A percentile compares a stretch with the other conserved stretches of the same genome.
Evolutionary conservation across 2,329 filamentous ascomycete species (phyloP).

Genomic region (Sporothrix mexicana): DNA sequence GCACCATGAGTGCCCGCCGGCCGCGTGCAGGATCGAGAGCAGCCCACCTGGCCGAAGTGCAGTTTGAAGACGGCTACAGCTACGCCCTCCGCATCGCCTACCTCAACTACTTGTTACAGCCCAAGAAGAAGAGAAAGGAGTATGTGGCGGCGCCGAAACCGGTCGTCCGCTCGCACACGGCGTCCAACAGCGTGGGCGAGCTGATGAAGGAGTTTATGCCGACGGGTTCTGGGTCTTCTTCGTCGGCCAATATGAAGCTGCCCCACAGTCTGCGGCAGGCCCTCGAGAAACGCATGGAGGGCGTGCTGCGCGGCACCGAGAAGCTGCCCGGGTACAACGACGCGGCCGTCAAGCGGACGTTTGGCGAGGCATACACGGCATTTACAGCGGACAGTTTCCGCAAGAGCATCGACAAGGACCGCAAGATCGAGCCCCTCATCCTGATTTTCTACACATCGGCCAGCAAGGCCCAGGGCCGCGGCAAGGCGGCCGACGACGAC

Average conservation of each 20-base stretch:
- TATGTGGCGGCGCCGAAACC: conserved; percentile 68
- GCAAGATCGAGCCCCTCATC: conserved; percentile 88
- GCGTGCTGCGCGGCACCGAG: conserved; percentile 81
- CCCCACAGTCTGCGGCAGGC: conserved; percentile 60
- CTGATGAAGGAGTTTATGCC: conserved; percentile 83
- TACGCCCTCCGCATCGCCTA: conserved; percentile 91
- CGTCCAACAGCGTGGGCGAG: conserved; percentile 75
- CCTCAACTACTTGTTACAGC: conserved; percentile 90
- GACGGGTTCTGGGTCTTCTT: conserved; percentile 46
- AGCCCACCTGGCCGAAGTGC: conserved; percentile 52
- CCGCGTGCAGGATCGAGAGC: conserved; percentile 54
- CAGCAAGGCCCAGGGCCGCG: conserved; percentile 81
- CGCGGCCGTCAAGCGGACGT: conserved; percentile 87
- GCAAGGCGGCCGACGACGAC: conserved; percentile 78
- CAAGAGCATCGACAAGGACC: conserved; percentile 91
- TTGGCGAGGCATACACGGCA: conserved; percentile 91
- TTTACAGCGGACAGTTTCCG: conserved; percentile 89
- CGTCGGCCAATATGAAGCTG: conserved; percentile 63
- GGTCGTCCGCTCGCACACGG: conserved; percentile 29
- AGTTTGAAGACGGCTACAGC: conserved; percentile 83
- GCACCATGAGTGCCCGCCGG: conserved; percentile 44
- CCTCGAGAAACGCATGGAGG: conserved; percentile 75
- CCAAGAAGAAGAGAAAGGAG: conserved; percentile 86
- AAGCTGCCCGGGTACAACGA: conserved; percentile 88
- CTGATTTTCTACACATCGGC: conserved; percentile 96